Evolutionary conservation across 1,284 basidiomycete genomes (phyloP), one percentile per base, ranked within the genome.

Genomic region (Rhizoctonia solani): DNA sequence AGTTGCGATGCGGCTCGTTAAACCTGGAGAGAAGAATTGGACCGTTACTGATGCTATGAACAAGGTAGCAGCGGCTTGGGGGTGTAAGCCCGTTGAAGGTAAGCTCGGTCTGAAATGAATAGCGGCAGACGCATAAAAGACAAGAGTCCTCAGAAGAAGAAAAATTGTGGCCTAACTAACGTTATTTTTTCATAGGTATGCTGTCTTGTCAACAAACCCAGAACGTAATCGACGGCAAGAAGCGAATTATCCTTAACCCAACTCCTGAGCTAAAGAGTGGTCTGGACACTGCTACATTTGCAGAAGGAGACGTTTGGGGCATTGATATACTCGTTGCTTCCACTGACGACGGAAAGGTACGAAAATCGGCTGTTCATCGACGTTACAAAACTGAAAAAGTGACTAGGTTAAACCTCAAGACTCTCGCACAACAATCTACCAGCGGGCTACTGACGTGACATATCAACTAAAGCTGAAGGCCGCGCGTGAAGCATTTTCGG

Each of bases 401-500:
- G 11, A 42, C 46, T 41, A 70, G 71, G 54, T 46, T 34, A 70
- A 69, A 68, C 74, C 88, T 46, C 93, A 96, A 77, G 90, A 94
- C 74, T 87, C 92, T 42, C 87, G 92, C 76, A 97, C 95, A 56
- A 93, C 92, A 42, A 89, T 99, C 76, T 98, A 92, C 84, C 94
- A 97, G 79, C 88, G 93, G 72, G 92, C 93, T 75, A 87, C 87
- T 63, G 81, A 85, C 46, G 84, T 95, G 71, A 96, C 92, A 58
- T 99, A 98, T 81, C 92, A 95, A 77, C 85, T 98, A 75, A 99
- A 98, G 84, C 90, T 97, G 88, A 97, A 96, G 82, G 96, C 92
- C 66, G 95, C 95, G 59, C 89, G 96, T 73, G 87, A 90, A 34
- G 90, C 97, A 53, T 98, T 97, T 80, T 90, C 90, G 58, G 96